These are phyloP conservation scores for Dillenia suffruticosa DNA, from an alignment of 164 flowering plant genomes.

Conservation along the genomic window DNA sequence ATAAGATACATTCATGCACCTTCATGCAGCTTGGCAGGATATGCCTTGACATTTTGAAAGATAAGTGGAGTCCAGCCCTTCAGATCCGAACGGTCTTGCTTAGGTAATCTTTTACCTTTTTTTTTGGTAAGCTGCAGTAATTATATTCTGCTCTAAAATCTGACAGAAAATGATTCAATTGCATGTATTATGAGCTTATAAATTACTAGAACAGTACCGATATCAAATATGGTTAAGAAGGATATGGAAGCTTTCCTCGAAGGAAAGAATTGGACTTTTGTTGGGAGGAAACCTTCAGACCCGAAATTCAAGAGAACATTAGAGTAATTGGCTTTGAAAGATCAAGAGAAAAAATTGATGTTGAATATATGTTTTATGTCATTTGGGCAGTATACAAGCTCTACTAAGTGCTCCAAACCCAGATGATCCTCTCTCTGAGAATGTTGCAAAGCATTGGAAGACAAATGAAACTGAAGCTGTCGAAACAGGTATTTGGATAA, in stretches of 20 bases:
- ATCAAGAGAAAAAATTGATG: too few species aligned
- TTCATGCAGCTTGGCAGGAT: constrained; percentile 88
- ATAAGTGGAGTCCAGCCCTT: constrained; percentile 99
- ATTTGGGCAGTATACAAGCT: constrained; percentile 65
- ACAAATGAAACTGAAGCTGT: constrained; percentile 90
- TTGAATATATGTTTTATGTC: background rate
- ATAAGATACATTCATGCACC: background rate
- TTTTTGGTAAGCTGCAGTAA: too few species aligned
- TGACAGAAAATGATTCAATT: too few species aligned
- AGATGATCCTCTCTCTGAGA: constrained; percentile 93
- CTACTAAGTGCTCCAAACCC: constrained; percentile 96
- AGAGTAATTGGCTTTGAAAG: too few species aligned
- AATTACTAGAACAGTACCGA: too few species aligned
- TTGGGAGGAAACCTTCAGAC: too few species aligned
- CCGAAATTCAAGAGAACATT: too few species aligned
- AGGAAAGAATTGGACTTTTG: too few species aligned
- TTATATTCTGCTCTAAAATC: too few species aligned
- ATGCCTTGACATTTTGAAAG: constrained; percentile 94
- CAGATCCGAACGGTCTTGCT: constrained; percentile 93
- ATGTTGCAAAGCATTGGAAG: constrained; percentile 99
- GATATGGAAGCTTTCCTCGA: too few species aligned
- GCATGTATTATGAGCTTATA: too few species aligned
- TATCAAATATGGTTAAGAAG: too few species aligned
- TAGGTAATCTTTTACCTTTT: constrained; percentile 37
- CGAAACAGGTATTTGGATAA: constrained; percentile 64